Evolutionary conservation across 805 yeast genomes (phyloP), one percentile per base, ranked within the genome.

Genomic region (Cephaloascus albidus): DNA sequence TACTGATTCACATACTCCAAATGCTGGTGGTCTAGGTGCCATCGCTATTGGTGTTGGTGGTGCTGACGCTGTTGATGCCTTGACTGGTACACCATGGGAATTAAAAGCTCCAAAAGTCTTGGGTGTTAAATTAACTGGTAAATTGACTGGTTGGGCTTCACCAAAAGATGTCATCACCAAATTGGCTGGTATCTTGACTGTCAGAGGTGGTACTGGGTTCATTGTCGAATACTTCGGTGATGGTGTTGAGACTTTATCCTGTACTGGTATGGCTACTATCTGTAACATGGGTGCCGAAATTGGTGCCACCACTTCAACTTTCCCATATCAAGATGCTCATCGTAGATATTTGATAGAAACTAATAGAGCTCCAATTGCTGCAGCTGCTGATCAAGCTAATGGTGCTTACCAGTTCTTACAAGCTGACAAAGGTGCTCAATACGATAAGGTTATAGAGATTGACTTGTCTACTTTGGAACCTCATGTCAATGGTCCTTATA

Each of bases 271-370:
- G 98, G 98, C 95, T 45, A 93, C 98, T 44, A 90, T 93, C 61
- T 90, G 97, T 76, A 93, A 93, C 66, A 93, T 93, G 98, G 98
- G 98, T 60, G 98, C 98, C 40, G 98, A 93, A 68, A 88, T 93
- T 43, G 98, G 98, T 64, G 98, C 98, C 35, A 93, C 98, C 31
- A 93, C 98, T 35, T 90, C 97, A 18, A 78, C 86, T 41, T 93
- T 93, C 87, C 98, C 98, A 46, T 90, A 80, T 76, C 88, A 83
- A 54, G 77, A 74, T 38, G 81, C 89, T 39, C 87, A 83, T 70
- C 72, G 68, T 52, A 73, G 85, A 45, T 93, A 87, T 66, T 72
- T 93, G 58, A 57, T 72, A 40, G 88, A 95, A 35, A 93, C 98
- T 30, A 78, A 78, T 48, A 78, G 98, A 67, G 78, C 72, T 6